Base-by-base conservation (phyloP, 768 basidiomycete species). In the Strobilomyces dryophilus region DNA sequence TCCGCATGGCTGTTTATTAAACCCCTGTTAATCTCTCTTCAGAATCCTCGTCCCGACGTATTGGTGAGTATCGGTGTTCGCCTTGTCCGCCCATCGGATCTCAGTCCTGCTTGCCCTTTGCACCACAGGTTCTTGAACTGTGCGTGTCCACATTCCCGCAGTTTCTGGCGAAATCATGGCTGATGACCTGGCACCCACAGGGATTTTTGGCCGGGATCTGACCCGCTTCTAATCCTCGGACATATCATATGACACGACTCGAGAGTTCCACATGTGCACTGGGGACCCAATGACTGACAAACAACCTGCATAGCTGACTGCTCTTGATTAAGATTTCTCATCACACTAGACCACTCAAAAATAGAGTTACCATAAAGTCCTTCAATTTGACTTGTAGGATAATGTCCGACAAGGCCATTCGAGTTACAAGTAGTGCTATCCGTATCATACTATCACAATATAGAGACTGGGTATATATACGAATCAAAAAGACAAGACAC, bases 171-270 rank as follows among this genome's bases (percentile, higher is more conserved):
- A 61, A 52, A 55, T 59, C 44, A 42, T 36, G 51, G 36, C 45
- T 57, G 17, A 66, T 56, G 49, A 29, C 54, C 31, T 48, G 35
- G 40, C 15, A 34, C 45, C 35, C 17, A 41, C 60, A 85, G 83
- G 84, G 86, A 84, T 87, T 44, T 86, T 87, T 66, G 86, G 86
- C 8, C 81, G 87, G 26, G 87, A 89, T 65, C 66, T 89, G 52
- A 84, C 81, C 20, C 79, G 84, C 14, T 87, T 89, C 64, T 88
- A 68, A 77, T 42, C 24, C 39, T 53, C 14, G 44, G 42, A 57
- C 31, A 34, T 47, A 39, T 42, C 45, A 36, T 20, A 26, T 12
- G 17, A 24, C 40, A 18, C 54, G 39, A 49, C 27, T 18, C 48
- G 49, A 34, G 40, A 17, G 31, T 18, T 35, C 31, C 24, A 4